A percentile compares a stretch with the other conserved stretches of the same genome.
Conservation (phyloP, 2,329 filamentous ascomycete genomes). For the Penicillium digitatum region DNA sequence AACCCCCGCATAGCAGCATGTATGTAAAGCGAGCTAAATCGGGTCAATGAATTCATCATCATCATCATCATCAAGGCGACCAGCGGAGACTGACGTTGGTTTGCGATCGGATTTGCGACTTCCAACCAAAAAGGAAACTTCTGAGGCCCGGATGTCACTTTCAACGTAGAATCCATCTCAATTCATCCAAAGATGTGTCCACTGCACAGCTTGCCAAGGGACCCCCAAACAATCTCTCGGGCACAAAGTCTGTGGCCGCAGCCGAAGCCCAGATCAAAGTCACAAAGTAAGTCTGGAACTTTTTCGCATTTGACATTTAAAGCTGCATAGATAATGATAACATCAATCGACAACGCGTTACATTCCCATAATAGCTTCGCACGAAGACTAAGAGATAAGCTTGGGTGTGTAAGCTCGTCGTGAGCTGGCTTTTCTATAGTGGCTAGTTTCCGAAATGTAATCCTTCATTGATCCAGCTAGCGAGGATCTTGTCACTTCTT, state of each 20-base stretch:
- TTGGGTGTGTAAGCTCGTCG: background rate
- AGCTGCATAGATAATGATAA: background rate
- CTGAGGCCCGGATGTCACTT: background rate
- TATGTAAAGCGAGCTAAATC: too few relatives aligned
- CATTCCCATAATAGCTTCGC: background rate
- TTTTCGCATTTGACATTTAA: background rate
- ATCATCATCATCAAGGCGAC: too few relatives aligned
- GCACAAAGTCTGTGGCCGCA: background rate
- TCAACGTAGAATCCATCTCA: background rate
- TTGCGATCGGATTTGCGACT: constrained; percentile 8
- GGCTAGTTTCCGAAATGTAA: too few relatives aligned
- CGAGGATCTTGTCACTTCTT: background rate
- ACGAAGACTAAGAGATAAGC: background rate
- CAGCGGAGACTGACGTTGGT: background rate
- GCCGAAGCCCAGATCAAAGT: background rate
- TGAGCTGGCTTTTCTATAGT: background rate
- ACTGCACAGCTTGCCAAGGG: background rate
- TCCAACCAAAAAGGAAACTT: constrained; percentile 12
- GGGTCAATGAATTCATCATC: too few relatives aligned
- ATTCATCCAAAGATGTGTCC: background rate
- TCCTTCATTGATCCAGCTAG: too few relatives aligned
- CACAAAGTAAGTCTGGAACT: background rate
- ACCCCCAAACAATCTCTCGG: too few relatives aligned
- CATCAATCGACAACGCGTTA: background rate
- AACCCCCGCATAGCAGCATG: too few relatives aligned